Evolutionary conservation across 768 basidiomycete species (phyloP), one percentile per base, ranked within the genome.

Genomic region (Candolleomyces efflorescens): DNA sequence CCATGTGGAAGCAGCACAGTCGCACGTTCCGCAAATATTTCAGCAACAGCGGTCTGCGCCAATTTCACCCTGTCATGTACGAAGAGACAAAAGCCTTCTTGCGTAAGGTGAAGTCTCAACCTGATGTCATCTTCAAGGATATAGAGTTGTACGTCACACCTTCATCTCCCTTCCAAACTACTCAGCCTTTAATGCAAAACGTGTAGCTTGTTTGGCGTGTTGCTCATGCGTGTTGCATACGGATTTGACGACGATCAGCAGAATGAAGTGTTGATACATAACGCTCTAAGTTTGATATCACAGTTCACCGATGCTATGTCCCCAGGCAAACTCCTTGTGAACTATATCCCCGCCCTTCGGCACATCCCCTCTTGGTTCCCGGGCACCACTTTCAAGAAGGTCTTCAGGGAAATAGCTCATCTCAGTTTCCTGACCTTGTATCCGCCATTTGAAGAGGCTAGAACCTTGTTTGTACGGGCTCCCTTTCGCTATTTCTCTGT

Each of bases 281-380:
- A 53, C 15, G 61, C 59, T 2, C 49, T 50, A 27, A 36, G 38
- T 3, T 46, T 61, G 6, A 18, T 64, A 0, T 22, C 24, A 3
- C 45, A 24, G 11, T 36, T 60, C 4, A 38, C 55, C 9, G 55
- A 58, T 3, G 44, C 39, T 5, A 26, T 20, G 11, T 55, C 26
- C 2, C 56, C 54, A 10, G 63, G 61, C n/a, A 58, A 58, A 0
- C 66, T 62, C 23, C 55, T 61, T 3, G 68, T 65, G 12, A 66
- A 69, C 45, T 43, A 55, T 9, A 55, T 60, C 1, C 37, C 45
- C 23, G 13, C 53, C 74, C 71, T 82, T 58, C 71, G 71, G 43
- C 64, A 78, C 54, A 64, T 82, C 38, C 81, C 81, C 1, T 64
- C 70, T 15, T 80, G 80, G 80, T 64, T 80, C 48, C 81, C 80